These are phyloP conservation scores for Chaetoceros tenuissimus DNA, from an alignment of 108 stramenopile genomes.

Conservation along the genomic window DNA sequence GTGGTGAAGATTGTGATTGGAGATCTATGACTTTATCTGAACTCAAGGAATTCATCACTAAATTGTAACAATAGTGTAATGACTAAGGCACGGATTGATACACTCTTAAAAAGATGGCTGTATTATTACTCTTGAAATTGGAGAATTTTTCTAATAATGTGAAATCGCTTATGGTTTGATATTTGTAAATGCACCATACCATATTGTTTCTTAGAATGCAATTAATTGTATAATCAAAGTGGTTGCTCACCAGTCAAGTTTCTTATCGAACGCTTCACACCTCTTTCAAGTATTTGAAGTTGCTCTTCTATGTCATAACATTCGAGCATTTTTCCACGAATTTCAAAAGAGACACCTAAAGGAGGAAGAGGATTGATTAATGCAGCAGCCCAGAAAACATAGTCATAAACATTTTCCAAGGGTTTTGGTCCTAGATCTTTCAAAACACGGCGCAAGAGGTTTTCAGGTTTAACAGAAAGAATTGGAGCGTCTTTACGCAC, in stretches of 20 bases:
- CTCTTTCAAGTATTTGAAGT: conserved; percentile 38
- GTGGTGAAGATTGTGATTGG: neutral
- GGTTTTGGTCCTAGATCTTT: conserved; percentile 35
- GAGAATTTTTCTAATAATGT: too few relatives aligned
- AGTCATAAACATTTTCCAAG: conserved; percentile 14
- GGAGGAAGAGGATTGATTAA: conserved; percentile 58
- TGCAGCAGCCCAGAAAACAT: conserved; percentile 52
- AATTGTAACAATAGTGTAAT: too few relatives aligned
- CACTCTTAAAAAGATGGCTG: too few relatives aligned
- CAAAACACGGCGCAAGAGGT: conserved; percentile 21
- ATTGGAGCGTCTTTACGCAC: conserved; percentile 31
- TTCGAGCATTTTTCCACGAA: conserved; percentile 49
- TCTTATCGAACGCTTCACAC: conserved; percentile 35
- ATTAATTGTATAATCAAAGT: conserved; percentile 6
- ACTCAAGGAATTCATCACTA: too few relatives aligned
- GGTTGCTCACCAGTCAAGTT: conserved; percentile 45
- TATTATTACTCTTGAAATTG: too few relatives aligned
- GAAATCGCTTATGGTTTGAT: too few relatives aligned
- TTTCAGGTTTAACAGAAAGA: conserved; percentile 31
- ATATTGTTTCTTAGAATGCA: too few relatives aligned
- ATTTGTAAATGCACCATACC: too few relatives aligned
- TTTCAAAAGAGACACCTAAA: conserved; percentile 43
- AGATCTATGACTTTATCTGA: neutral
- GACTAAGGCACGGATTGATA: too few relatives aligned
- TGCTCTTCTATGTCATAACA: conserved; percentile 22